Conservation (phyloP, 306 rosid species). For the Citrullus colocynthis region DNA sequence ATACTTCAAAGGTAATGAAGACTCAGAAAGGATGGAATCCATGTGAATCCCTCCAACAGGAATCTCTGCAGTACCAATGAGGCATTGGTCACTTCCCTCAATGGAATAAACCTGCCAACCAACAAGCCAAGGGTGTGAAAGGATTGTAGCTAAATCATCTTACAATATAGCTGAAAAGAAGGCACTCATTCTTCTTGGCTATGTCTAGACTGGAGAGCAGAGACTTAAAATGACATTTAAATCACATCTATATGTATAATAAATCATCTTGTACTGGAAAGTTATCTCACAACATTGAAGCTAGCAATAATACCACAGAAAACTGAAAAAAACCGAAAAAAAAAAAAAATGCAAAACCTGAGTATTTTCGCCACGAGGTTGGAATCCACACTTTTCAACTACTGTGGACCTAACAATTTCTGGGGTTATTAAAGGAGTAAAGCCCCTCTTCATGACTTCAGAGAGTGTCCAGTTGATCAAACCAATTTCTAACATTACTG, state of each 20-base stretch:
- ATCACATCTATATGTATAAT: neutral
- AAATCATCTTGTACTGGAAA: neutral
- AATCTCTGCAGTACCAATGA: slow-evolving; percentile 97
- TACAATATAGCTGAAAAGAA: neutral
- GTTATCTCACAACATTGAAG: neutral
- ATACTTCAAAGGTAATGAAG: slow-evolving; percentile 74
- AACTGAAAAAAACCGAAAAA: too few species aligned
- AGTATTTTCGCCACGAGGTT: slow-evolving; percentile 85
- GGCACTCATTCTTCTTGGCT: neutral
- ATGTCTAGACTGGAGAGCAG: neutral
- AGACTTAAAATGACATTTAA: neutral
- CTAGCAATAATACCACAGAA: too few species aligned
- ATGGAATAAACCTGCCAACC: slow-evolving; percentile 76
- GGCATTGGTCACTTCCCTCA: slow-evolving; percentile 83
- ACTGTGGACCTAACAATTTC: slow-evolving; percentile 88
- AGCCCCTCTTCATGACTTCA: slow-evolving; percentile 79
- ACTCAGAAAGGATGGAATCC: slow-evolving; percentile 79
- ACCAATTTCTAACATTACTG: slow-evolving; percentile 80
- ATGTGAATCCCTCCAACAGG: slow-evolving; percentile 96
- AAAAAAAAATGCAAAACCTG: slow-evolving; percentile 38
- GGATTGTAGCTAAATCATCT: neutral
- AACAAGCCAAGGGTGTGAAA: slow-evolving; percentile 18
- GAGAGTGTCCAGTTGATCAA: slow-evolving; percentile 84
- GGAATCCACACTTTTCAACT: slow-evolving; percentile 96
- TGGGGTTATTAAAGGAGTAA: slow-evolving; percentile 78